Evolutionary conservation across 2,329 filamentous ascomycete species (phyloP), one percentile per base, ranked within the genome.

Genomic region (Aspergillus sergii): DNA sequence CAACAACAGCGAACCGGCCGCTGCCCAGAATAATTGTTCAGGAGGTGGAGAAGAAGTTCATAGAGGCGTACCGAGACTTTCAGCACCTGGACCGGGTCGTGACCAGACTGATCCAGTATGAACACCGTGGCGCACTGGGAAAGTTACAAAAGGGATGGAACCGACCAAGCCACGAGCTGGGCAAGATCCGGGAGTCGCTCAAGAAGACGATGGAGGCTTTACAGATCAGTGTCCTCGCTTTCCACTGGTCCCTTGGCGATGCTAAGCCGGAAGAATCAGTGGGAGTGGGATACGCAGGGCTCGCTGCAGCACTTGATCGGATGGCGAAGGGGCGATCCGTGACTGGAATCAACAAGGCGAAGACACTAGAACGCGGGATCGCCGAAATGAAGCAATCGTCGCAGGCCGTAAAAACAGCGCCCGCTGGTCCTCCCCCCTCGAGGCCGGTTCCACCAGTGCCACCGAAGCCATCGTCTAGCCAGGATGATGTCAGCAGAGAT

Each of bases 271-370:
- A 89, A 67, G 83, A 84, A 19, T 83, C 86, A 14, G 82, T 86
- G 48, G 87, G 88, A 21, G 89, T 90, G 53, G 89, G 89, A 50
- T 91, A 89, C 71, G 88, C 88, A 1, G 88, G 88, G 5, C 81
- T 91, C 9, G 85, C 86, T 1, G 88, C 88, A 11, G 88, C 88
- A 3, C 81, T 91, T 12, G 86, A 89, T 51, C 81, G 83, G 60
- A 76, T 71, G 36, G 63, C 68, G 10, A 68, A 71, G 58, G 69
- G 68, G 16, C 65, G 69, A 26, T 86, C 65, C 2, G 57, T 70
- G 26, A 69, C 71, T 68, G 68, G 69, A 32, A 66, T 70, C 32
- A 75, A 75, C 57, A 72, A 72, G 59, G 68, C 67, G 26, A 71
- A 68, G 41, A 68, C 75, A 1, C 67, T 69, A 1, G 67, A 69